Percentiles rank a stretch among this genome's conserved stretches.
These are phyloP conservation scores for Fusarium anguioides DNA, from an alignment of 2,329 filamentous ascomycete species.

Conservation along the genomic window DNA sequence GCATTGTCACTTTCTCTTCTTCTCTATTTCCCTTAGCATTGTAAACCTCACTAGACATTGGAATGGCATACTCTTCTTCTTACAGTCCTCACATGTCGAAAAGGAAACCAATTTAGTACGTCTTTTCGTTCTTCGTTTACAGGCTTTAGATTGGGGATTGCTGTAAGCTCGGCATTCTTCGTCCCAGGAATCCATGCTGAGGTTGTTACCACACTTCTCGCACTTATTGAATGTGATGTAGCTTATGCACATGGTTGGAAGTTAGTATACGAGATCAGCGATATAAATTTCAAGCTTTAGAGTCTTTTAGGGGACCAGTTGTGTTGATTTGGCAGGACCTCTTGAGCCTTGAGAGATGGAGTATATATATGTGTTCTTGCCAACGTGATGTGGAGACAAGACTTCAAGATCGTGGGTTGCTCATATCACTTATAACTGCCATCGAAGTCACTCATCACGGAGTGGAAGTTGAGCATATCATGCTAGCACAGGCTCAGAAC, in stretches of 20 bases:
- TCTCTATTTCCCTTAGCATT: not conserved
- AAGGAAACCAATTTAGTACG: not conserved
- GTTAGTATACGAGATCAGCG: too few relatives aligned
- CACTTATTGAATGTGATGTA: not conserved
- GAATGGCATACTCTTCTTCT: not conserved
- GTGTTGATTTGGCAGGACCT: too few relatives aligned
- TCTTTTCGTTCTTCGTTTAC: not conserved
- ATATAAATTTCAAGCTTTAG: too few relatives aligned
- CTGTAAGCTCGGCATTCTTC: not conserved
- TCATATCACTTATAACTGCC: not conserved
- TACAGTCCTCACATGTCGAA: not conserved
- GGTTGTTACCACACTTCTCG: not conserved
- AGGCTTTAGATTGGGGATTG: not conserved
- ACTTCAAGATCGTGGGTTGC: not conserved
- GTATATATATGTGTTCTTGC: not conserved
- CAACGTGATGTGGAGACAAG: not conserved
- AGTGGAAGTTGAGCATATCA: not conserved
- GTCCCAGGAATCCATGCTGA: not conserved
- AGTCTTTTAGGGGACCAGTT: not conserved
- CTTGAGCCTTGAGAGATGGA: not conserved
- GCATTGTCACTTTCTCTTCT: not conserved
- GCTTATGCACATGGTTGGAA: conserved; percentile 14
- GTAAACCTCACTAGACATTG: rapidly evolving
- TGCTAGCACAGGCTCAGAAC: not conserved
- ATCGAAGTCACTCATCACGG: not conserved